Percentiles rank a stretch among this genome's conserved stretches.
phyloP scores from a whole-genome alignment of 2,329 filamentous ascomycete species.

The Calonectria hawksworthii region DNA sequence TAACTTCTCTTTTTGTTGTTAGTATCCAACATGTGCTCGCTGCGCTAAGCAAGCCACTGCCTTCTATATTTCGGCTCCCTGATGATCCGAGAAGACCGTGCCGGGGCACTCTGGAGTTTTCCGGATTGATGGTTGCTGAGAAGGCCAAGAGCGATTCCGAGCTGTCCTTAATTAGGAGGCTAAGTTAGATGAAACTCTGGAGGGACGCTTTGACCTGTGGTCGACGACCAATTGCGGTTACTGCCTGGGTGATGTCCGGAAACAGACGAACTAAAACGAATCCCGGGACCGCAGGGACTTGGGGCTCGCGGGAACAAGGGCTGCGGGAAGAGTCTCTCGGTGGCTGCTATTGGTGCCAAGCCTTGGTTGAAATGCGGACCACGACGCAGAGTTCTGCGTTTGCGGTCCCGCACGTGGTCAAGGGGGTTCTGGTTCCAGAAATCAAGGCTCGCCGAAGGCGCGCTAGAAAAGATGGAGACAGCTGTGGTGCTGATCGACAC shows the following conservation, averaged over 20 bases:
- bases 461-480: conserved; percentile 21
- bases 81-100: neutral
- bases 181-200: conserved; percentile 45
- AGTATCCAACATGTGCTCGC: neutral
- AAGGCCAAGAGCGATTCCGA: conserved; percentile 24
- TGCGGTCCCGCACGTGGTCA: conserved; percentile 30
- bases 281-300: conserved; percentile 11
- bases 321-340: conserved; percentile 13
- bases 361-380: neutral
- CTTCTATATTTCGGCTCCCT: neutral
- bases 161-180: conserved; percentile 32
- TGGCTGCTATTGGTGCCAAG: conserved; percentile 8
- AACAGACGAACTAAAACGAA: conserved; percentile 23
- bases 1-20: conserved; percentile 5
- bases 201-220: conserved; percentile 40
- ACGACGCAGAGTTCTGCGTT: neutral
- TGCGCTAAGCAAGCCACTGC: conserved; percentile 2
- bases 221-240: conserved; percentile 21
- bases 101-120: neutral
- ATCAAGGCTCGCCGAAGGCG: conserved; percentile 16
- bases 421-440: conserved; percentile 5
- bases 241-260: conserved; percentile 18
- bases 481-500: conserved; percentile 17
- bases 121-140: conserved; percentile 6
- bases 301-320: conserved; percentile 12